These are phyloP conservation scores for Chytriomyces confervae DNA, from an alignment of 192 early-diverging fungal genomes.

Conservation along the genomic window DNA sequence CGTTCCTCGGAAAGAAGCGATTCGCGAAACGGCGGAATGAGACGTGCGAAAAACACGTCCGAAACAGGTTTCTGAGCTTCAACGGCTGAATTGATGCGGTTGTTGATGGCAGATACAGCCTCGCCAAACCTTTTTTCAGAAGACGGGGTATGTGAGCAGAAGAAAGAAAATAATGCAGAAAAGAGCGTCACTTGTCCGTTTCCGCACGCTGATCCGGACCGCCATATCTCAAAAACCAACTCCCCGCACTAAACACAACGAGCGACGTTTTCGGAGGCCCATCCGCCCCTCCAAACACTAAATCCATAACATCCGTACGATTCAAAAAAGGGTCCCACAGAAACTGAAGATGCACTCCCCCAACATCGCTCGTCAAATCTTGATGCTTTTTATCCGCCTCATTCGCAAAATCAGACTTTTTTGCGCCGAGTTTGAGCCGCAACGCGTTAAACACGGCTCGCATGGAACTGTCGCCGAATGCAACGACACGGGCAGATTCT, in stretches of 20 bases:
- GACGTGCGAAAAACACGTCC: slow-evolving; percentile 36
- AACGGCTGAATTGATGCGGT: neutral
- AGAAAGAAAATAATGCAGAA: too few species aligned
- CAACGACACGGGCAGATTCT: slow-evolving; percentile 44
- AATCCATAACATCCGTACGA: slow-evolving; percentile 39
- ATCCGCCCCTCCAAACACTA: neutral
- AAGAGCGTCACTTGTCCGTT: slow-evolving; percentile 39
- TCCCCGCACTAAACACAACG: slow-evolving; percentile 56
- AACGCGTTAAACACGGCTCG: slow-evolving; percentile 67
- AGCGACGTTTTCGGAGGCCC: slow-evolving; percentile 49
- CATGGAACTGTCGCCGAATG: slow-evolving; percentile 73
- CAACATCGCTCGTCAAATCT: neutral
- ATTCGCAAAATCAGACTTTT: slow-evolving; percentile 32
- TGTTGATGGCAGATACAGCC: neutral
- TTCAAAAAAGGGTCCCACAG: slow-evolving; percentile 79
- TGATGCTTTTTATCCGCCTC: slow-evolving; percentile 31
- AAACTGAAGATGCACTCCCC: slow-evolving; percentile 57
- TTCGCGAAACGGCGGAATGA: slow-evolving; percentile 35
- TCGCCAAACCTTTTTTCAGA: too few species aligned
- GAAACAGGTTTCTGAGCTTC: neutral
- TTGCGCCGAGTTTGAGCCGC: slow-evolving; percentile 48
- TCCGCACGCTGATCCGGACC: slow-evolving; percentile 47
- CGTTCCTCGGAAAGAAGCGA: slow-evolving; percentile 56
- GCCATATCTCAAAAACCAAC: slow-evolving; percentile 70
- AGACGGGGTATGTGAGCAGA: too few species aligned